Base-by-base conservation (phyloP, 2,329 filamentous ascomycete genomes). In the Fonsecaea erecta region DNA sequence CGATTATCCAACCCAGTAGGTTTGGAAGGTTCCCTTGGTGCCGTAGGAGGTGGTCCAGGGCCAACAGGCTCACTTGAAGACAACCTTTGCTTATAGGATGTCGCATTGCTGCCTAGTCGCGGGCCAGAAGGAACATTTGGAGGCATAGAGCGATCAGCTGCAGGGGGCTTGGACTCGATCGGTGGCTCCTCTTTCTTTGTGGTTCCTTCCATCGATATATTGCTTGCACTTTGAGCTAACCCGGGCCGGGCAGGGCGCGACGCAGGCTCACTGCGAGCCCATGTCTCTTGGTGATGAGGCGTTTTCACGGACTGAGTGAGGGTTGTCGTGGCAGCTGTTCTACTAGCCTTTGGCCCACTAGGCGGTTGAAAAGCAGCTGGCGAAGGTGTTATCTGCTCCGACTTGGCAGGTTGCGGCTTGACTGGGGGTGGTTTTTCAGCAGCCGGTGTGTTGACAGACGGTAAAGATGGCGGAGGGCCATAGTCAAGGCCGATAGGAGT, bases 281-380 rank as follows among this genome's bases (percentile, higher is more conserved):
- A 63, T 11, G 35, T 28, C 11, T 71, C 69, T 11, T 62, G 37
- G 37, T 56, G 48, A 30, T 68, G 70, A 26, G 43, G 48, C 24
- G 53, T 18, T 52, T 70, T 70, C 11, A 55, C 48, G 43, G 18
- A 40, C 40, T 62, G 65, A 43, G 9, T 35, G 12, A 56, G 55
- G 37, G 24, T 51, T 46, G 55, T 63, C 34, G 60, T 24, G 18
- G 21, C 43, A 55, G 68, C 46, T 18, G 61, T 68, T 24, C 80
- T 74, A n/a, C 77, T 76, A 9, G 79, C 79, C 65, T 80, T 80
- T 8, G 80, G 80, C 11, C 77, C 78, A 8, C 79, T 81, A 11
- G 79, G 79, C 12, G 79, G 77, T 32, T 78, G 76, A 40, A 76
- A 74, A 1, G 71, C 57, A 2, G 69, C 66, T 26, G 62, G 57